Percentiles rank a stretch among this genome's conserved stretches.
Conservation (phyloP, 495 filamentous ascomycete genomes). For the Penicillium cataractarum region DNA sequence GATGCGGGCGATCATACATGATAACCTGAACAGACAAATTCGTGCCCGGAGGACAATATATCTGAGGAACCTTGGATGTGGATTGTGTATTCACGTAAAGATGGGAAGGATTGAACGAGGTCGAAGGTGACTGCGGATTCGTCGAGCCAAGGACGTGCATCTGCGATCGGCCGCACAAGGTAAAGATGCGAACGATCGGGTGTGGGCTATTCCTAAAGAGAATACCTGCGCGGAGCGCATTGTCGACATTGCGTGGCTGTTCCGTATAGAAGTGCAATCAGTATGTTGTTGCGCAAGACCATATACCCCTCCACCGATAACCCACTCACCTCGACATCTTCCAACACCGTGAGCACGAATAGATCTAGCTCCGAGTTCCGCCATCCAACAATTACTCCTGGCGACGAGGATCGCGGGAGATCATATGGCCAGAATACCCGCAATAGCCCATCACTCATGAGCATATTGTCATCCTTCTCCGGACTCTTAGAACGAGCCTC, state of each 20-base stretch:
- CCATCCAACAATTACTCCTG: constrained; percentile 93
- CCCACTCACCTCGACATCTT: constrained; percentile 79
- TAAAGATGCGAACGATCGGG: constrained; percentile 77
- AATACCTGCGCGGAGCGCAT: constrained; percentile 80
- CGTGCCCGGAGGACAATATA: constrained; percentile 67
- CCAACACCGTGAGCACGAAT: constrained; percentile 84
- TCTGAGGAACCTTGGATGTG: constrained; percentile 61
- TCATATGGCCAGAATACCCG: constrained; percentile 98
- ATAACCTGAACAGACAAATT: constrained; percentile 79
- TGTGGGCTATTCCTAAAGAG: constrained; percentile 84
- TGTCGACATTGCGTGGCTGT: constrained; percentile 77
- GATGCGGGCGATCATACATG: constrained; percentile 83
- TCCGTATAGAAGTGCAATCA: constrained; percentile 5
- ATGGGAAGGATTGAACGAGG: constrained; percentile 66
- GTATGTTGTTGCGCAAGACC: constrained; percentile 5
- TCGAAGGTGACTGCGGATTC: constrained; percentile 58
- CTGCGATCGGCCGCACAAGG: constrained; percentile 77
- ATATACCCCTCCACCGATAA: background rate
- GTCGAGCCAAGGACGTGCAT: constrained; percentile 85
- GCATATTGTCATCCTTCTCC: constrained; percentile 81
- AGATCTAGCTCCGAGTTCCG: constrained; percentile 89
- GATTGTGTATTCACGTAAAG: constrained; percentile 67
- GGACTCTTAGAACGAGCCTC: constrained; percentile 82
- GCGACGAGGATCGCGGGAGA: constrained; percentile 66
- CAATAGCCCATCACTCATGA: constrained; percentile 82